Percentiles rank a stretch among this genome's conserved stretches.
Conservation (phyloP, 371 early-diverging fungal species). For the Syncephalis plumigaleata region DNA sequence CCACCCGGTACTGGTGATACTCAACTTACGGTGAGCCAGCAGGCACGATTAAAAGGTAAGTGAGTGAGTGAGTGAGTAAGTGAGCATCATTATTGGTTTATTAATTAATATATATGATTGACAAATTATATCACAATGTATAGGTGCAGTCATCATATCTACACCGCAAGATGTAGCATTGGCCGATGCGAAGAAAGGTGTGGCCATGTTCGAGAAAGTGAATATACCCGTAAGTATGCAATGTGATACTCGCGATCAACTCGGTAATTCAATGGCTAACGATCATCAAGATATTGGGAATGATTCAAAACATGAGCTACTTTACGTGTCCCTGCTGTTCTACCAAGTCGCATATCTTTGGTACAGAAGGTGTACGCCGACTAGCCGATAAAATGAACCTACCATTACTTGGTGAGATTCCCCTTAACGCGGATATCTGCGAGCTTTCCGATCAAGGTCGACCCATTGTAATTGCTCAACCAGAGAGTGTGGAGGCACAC, state of each 20-base stretch:
- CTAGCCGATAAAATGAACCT: conserved; percentile 44
- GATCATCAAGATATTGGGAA: conserved; percentile 54
- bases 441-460: conserved; percentile 53
- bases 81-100: too few relatives aligned
- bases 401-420: conserved; percentile 55
- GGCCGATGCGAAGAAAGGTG: conserved; percentile 65
- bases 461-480: conserved; percentile 52
- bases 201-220: conserved; percentile 68
- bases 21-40: conserved; percentile 70
- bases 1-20: conserved; percentile 90
- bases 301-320: conserved; percentile 79
- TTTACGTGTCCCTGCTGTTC: conserved; percentile 70
- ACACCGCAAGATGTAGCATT: conserved; percentile 84
- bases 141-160: conserved; percentile 70
- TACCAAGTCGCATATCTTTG: conserved; percentile 64
- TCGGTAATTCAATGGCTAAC: not conserved
- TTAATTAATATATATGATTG: not conserved
- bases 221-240: conserved; percentile 60
- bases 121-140: not conserved
- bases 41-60: conserved; percentile 47
- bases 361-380: conserved; percentile 37
- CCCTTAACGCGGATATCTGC: conserved; percentile 58
- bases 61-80: too few relatives aligned
- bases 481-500: conserved; percentile 35
- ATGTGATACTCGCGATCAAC: too few relatives aligned